Evolutionary conservation across 768 basidiomycete species (phyloP).

Genomic region (Russula lepida): DNA sequence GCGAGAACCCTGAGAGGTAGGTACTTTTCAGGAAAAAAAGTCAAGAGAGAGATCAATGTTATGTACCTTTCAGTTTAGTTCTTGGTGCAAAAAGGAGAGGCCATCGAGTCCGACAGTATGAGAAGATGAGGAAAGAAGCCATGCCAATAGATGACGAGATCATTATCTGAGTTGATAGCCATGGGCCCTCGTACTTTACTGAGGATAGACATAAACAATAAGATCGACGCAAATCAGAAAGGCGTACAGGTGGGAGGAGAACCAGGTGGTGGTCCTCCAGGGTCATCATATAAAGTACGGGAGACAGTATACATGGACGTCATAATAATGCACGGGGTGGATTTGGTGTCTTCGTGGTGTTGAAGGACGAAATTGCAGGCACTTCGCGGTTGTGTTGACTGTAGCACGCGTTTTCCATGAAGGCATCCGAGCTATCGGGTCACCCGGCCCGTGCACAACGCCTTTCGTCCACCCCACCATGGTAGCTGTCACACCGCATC

Average conservation of each 20-base stretch:
- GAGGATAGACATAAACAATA: neutral
- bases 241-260: slow-evolving; percentile 55
- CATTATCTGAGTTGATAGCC: slow-evolving; percentile 86
- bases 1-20: slow-evolving; percentile 70
- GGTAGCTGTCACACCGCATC: neutral
- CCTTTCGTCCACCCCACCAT: neutral
- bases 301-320: neutral
- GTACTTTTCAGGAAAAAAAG: slow-evolving; percentile 10
- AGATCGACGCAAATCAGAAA: slow-evolving; percentile 12
- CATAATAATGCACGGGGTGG: neutral
- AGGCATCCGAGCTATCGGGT: neutral
- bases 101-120: slow-evolving; percentile 80
- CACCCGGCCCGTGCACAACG: neutral
- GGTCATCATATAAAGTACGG: slow-evolving; percentile 27
- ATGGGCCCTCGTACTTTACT: slow-evolving; percentile 87
- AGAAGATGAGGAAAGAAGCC: slow-evolving; percentile 78
- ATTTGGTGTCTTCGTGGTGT: neutral
- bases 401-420: neutral
- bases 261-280: slow-evolving; percentile 47
- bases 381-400: neutral
- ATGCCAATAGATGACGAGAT: slow-evolving; percentile 75
- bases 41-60: neutral
- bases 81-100: slow-evolving; percentile 86
- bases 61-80: slow-evolving; percentile 85
- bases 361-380: neutral